A percentile compares a stretch with the other conserved stretches of the same genome.
Evolutionary conservation across 768 basidiomycete genomes (phyloP).

Genomic region (Amanita exitialis): DNA sequence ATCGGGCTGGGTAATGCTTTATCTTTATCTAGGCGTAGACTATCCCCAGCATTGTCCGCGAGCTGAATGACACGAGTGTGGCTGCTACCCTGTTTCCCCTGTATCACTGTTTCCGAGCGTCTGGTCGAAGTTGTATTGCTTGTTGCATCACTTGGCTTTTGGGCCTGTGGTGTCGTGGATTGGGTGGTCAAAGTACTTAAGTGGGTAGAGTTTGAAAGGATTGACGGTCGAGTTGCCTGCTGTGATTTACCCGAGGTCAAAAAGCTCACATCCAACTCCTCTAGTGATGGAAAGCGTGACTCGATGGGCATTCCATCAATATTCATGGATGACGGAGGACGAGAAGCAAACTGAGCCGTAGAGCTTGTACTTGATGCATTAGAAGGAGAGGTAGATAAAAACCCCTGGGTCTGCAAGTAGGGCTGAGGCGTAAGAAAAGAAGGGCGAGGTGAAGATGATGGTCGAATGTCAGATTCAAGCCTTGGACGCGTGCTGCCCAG

Average conservation of each 20-base stretch:
- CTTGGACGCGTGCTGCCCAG: conserved; percentile 23
- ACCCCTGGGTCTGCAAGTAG: conserved; percentile 8
- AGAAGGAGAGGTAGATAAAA: conserved; percentile 16
- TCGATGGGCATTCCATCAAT: conserved; percentile 44
- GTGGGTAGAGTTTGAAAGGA: not conserved
- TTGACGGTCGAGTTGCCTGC: not conserved
- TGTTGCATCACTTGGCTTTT: not conserved
- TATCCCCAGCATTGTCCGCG: conserved; percentile 2
- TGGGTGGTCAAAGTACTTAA: not conserved
- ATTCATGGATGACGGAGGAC: conserved; percentile 15
- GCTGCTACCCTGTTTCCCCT: conserved; percentile 4
- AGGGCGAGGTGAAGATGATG: conserved; percentile 17
- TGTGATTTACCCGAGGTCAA: conserved; percentile 4
- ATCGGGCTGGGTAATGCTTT: conserved; percentile 4
- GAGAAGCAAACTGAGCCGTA: conserved; percentile 19
- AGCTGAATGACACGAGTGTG: conserved; percentile 5
- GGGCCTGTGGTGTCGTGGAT: not conserved
- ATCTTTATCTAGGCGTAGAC: conserved; percentile 1
- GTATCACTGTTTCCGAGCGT: not conserved
- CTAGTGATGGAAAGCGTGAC: conserved; percentile 78
- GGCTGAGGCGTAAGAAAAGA: conserved; percentile 14
- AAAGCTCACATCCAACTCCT: conserved; percentile 64
- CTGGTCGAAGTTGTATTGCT: not conserved
- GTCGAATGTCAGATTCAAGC: conserved; percentile 19
- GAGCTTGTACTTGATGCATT: conserved; percentile 22